Percentiles rank a stretch among this genome's conserved stretches.
Conservation (phyloP, 768 basidiomycete genomes). For the Asterophora lycoperdoides region DNA sequence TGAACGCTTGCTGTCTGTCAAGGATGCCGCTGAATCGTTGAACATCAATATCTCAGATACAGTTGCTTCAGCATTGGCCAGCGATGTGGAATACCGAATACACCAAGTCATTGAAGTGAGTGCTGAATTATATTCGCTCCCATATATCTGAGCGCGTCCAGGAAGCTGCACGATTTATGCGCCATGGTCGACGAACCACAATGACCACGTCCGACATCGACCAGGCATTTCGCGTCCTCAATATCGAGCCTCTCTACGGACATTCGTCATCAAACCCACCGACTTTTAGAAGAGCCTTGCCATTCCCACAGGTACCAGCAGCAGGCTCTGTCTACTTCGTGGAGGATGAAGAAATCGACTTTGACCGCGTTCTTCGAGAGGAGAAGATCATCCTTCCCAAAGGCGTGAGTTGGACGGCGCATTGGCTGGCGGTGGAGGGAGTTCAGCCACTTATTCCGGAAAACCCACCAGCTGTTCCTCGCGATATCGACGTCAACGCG, state of each 20-base stretch:
- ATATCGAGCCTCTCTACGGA: constrained; percentile 94
- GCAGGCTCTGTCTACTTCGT: constrained; percentile 85
- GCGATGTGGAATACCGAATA: constrained; percentile 95
- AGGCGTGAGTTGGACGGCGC: constrained; percentile 84
- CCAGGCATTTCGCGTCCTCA: constrained; percentile 87
- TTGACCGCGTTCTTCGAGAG: constrained; percentile 83
- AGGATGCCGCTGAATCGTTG: constrained; percentile 92
- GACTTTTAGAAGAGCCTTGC: constrained; percentile 55
- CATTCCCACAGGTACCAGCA: constrained; percentile 44
- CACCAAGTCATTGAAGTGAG: constrained; percentile 90
- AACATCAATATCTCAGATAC: constrained; percentile 75
- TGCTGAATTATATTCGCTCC: constrained; percentile 1
- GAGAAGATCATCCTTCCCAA: constrained; percentile 81
- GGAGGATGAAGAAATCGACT: constrained; percentile 97
- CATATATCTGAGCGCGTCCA: constrained; percentile 27
- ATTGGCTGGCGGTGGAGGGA: constrained; percentile 98
- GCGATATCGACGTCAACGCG: constrained; percentile 26
- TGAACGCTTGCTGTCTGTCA: constrained; percentile 1
- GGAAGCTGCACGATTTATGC: constrained; percentile 97
- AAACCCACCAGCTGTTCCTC: constrained; percentile 20
- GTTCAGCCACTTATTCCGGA: constrained; percentile 53
- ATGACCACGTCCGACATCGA: constrained; percentile 90
- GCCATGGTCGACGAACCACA: constrained; percentile 87
- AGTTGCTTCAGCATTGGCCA: constrained; percentile 82
- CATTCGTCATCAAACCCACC: constrained; percentile 65